Base-by-base conservation (phyloP, 805 yeast genomes). In the Starmera quercuum region DNA sequence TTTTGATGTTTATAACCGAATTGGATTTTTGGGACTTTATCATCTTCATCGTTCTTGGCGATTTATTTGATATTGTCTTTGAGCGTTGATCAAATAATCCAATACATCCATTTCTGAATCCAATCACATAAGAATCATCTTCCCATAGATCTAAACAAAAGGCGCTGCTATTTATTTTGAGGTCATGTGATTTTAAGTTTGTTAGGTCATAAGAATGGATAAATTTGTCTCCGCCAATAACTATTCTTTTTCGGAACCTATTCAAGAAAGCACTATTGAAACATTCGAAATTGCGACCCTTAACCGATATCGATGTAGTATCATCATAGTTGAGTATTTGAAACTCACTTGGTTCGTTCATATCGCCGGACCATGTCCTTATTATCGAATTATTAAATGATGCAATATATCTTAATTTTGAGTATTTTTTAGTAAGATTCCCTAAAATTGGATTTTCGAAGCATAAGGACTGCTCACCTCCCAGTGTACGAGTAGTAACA, bases 291-390 rank as follows among this genome's bases (percentile, higher is more conserved):
- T 14, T 16, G 9, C 18, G 10, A 17, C 18, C 17, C 13, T 10
- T 33, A 15, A 14, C 30, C 23, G 11, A 31, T 21, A 21, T 21
- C 14, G 18, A 26, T 6, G 29, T 8, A 15, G 12, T 26, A 15
- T 14, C 29, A 26, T 16, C 17, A 28, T 19, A 9, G 7, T 25
- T 25, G 15, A 14, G 13, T 14, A 36, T 0, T 19, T 33, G 44
- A 12, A 44, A 19, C 17, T 40, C 37, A 33, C 53, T 47, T 2
- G 48, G 47, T 13, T 45, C 47, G 33, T 47, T 44, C 30, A 42
- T 29, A 2, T 37, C 30, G 0, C 53, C 54, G 27, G 32, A 36
- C 53, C 53, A 49, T 8, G 49, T 38, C 20, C 51, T 34, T 4
- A 39, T 16, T 1, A 36, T 5, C 21, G 17, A 13, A 34, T 31